Conservation (phyloP, 148 eudicot species). For the Cornus controversa region DNA sequence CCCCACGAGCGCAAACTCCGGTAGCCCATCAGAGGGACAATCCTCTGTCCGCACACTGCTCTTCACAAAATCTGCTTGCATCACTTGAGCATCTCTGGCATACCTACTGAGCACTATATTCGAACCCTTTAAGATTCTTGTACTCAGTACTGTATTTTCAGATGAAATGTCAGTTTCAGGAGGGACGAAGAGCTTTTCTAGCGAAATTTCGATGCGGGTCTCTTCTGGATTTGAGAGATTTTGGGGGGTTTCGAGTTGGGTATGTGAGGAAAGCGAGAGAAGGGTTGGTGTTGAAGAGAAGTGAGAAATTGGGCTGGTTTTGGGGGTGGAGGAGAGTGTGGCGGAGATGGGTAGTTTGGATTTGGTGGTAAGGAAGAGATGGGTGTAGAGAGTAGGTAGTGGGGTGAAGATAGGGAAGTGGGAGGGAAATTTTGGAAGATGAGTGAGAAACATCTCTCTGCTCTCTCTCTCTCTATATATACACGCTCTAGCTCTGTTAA, state of each 20-base stretch:
- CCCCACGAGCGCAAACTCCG: slow-evolving; percentile 98
- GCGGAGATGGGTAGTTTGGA: slow-evolving; percentile 21
- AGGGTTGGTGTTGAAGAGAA: slow-evolving; percentile 38
- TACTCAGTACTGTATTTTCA: slow-evolving; percentile 19
- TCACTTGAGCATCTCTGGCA: slow-evolving; percentile 64
- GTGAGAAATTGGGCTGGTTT: slow-evolving; percentile 32
- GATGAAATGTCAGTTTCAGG: slow-evolving; percentile 70
- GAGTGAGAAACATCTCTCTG: slow-evolving; percentile 30
- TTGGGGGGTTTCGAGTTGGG: slow-evolving; percentile 12
- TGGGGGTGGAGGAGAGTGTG: slow-evolving; percentile 23
- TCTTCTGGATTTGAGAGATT: slow-evolving; percentile 19
- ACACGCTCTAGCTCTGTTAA: too few species aligned
- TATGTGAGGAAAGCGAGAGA: slow-evolving; percentile 17
- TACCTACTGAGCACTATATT: slow-evolving; percentile 93
- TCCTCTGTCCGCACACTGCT: slow-evolving; percentile 79
- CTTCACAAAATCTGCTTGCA: slow-evolving; percentile 85
- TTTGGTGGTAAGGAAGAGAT: slow-evolving; percentile 10
- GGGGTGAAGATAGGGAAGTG: slow-evolving; percentile 16
- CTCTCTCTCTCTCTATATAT: not conserved
- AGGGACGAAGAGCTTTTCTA: slow-evolving; percentile 77
- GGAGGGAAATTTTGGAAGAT: slow-evolving; percentile 22
- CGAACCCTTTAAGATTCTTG: slow-evolving; percentile 82
- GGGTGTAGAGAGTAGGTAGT: not conserved
- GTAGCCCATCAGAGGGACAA: slow-evolving; percentile 77
- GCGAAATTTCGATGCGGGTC: slow-evolving; percentile 39